Evolutionary conservation across 2,329 filamentous ascomycete species (phyloP).

Genomic region (Penicillium sp.): DNA sequence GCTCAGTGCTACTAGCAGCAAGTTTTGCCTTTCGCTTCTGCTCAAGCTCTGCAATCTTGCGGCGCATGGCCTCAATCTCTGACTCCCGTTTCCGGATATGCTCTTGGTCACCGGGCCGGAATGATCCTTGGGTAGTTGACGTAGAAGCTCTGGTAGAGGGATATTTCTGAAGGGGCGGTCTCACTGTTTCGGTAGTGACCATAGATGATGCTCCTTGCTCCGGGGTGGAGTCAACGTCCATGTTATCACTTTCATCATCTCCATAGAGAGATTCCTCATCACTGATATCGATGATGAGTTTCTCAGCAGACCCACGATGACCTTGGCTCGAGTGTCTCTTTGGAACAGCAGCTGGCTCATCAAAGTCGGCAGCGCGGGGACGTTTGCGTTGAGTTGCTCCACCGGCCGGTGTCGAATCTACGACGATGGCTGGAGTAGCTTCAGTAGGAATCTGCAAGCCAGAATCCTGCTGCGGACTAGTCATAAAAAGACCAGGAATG

Average conservation of each 20-base stretch:
- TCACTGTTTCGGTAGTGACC: slow-evolving; percentile 43
- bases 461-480: slow-evolving; percentile 15
- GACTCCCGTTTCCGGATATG: slow-evolving; percentile 46
- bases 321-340: slow-evolving; percentile 61
- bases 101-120: slow-evolving; percentile 36
- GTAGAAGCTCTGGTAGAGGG: slow-evolving; percentile 37
- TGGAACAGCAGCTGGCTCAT: slow-evolving; percentile 47
- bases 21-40: slow-evolving; percentile 42
- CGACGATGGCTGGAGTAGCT: slow-evolving; percentile 9
- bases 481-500: slow-evolving; percentile 53
- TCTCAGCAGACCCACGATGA: slow-evolving; percentile 46
- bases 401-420: slow-evolving; percentile 22
- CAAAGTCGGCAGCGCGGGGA: slow-evolving; percentile 65
- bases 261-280: slow-evolving; percentile 56
- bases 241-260: slow-evolving; percentile 28
- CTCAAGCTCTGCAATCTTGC: slow-evolving; percentile 48
- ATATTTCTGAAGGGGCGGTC: slow-evolving; percentile 38
- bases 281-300: slow-evolving; percentile 78
- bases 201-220: slow-evolving; percentile 21
- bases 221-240: slow-evolving; percentile 29
- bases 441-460: slow-evolving; percentile 4
- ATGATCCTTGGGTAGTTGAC: slow-evolving; percentile 35
- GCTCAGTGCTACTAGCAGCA: slow-evolving; percentile 34
- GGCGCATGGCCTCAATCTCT: slow-evolving; percentile 46
- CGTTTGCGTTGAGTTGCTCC: slow-evolving; percentile 47